These are phyloP conservation scores for Volvox africanus DNA, from an alignment of 139 green algal species.

Conservation along the genomic window DNA sequence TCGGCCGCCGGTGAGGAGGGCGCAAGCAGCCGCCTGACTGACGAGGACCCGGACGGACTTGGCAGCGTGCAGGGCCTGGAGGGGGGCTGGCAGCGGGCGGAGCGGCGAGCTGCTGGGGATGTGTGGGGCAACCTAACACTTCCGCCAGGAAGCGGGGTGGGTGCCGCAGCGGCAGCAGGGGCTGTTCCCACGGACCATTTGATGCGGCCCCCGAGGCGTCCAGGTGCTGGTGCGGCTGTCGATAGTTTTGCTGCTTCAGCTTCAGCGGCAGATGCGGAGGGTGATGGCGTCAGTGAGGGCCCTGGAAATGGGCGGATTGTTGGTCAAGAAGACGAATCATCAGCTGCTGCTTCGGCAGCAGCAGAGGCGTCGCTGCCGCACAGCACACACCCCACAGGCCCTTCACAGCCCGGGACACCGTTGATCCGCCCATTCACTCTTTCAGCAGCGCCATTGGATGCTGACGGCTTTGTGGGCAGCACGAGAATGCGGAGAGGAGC, in stretches of 20 bases:
- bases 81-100: neutral
- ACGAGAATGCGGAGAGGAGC: neutral
- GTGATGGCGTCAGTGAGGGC: neutral
- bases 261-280: neutral
- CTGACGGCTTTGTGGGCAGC: neutral
- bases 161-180: neutral
- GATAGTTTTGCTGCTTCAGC: neutral
- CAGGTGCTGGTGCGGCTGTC: neutral
- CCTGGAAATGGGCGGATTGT: neutral
- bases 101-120: neutral
- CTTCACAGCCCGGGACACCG: no score
- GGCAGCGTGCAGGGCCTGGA: neutral
- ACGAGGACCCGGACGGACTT: neutral
- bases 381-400: no score
- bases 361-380: no score
- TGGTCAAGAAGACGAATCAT: neutral
- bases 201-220: neutral
- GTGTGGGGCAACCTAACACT: neutral
- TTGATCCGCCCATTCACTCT: neutral
- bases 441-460: neutral
- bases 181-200: neutral
- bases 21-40: neutral
- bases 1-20: neutral
- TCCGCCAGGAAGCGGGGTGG: neutral
- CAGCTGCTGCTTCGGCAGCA: neutral